Evolutionary conservation across 2,329 filamentous ascomycete species (phyloP).

Genomic region (Nothopassalora personata): DNA sequence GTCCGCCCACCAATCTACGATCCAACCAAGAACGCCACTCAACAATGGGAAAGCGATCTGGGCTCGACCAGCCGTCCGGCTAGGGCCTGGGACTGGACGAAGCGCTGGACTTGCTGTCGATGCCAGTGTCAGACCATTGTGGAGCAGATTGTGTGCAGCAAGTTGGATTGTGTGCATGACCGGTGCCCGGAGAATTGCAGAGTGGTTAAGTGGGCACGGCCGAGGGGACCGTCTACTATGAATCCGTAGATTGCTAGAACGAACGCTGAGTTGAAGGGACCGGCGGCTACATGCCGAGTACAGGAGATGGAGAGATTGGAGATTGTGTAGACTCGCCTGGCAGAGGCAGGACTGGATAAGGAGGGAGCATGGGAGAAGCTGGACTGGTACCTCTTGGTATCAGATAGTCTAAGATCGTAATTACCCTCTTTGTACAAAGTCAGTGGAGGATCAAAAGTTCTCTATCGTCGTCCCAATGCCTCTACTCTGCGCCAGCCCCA

Average conservation of each 20-base stretch:
- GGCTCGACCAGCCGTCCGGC: constrained; percentile 16
- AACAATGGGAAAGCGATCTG: constrained; percentile 18
- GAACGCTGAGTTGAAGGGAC: not conserved
- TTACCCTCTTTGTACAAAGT: not conserved
- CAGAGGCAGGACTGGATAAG: not conserved
- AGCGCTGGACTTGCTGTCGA: constrained; percentile 28
- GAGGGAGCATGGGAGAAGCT: not conserved
- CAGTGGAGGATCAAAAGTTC: constrained; percentile 33
- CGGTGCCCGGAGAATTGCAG: constrained; percentile 19
- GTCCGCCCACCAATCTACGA: constrained; percentile 20
- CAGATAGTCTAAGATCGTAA: not conserved
- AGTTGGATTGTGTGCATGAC: constrained; percentile 24
- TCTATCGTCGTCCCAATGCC: constrained; percentile 53
- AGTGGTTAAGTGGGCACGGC: constrained; percentile 1
- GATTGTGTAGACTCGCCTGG: not conserved
- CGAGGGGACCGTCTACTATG: not conserved
- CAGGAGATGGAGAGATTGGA: not conserved
- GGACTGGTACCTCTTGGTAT: not conserved
- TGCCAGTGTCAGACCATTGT: constrained; percentile 26
- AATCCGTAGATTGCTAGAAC: not conserved
- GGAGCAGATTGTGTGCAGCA: constrained; percentile 27
- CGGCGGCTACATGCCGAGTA: not conserved
- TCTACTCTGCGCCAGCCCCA: constrained; percentile 51
- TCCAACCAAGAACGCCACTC: constrained; percentile 1
- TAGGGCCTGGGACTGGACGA: constrained; percentile 17